Evolutionary conservation across 305 asterid genomes (phyloP), one percentile per base, ranked within the genome.

Genomic region (Fraxinus nigra): DNA sequence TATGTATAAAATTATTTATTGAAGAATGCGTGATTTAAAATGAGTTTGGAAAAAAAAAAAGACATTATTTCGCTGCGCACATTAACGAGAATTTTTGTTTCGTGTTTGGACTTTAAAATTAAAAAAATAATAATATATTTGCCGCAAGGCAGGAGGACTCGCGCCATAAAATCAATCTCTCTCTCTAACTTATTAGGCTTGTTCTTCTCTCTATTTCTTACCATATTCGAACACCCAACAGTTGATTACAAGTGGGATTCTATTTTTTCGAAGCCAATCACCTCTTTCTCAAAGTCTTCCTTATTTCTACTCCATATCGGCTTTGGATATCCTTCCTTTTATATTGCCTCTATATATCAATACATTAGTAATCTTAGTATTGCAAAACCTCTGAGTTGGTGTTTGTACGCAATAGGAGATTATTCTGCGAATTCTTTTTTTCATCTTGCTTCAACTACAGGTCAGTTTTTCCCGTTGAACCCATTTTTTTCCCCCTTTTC

Each of bases 391-490:
- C 10, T 56, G 28, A 56, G 67, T 20, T n/a, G 67, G 28, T 18
- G 67, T 2, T 18, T 18, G 24, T 56, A n/a, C 22, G 11, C 28
- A 56, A 18, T 18, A 56, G 67, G 67, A 56, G 67, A 56, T 56
- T 51, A 18, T n/a, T 20, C 67, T 56, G 28, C 67, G 28, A 56
- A 56, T 56, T 56, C 59, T 77, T 82, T 75, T 51, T 56, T 51
- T 7, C 46, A 26, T 16, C 16, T 75, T 69, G 81, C 56, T 63
- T 11, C 75, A 40, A 37, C 65, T 35, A 74, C 37, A 59, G 78
- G 76, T 80, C 61, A 80, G 83, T 9, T 40, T 72, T 35, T 1
- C 81, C 81, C 61, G 35, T 80, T 33, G 11, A 69, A 46, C 79
- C 77, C 80, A 63, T 63, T 7, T 6, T 34, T 34, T 34, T 34